Conservation (phyloP, 169 alveolate genomes). For the Plasmodium ovale region DNA sequence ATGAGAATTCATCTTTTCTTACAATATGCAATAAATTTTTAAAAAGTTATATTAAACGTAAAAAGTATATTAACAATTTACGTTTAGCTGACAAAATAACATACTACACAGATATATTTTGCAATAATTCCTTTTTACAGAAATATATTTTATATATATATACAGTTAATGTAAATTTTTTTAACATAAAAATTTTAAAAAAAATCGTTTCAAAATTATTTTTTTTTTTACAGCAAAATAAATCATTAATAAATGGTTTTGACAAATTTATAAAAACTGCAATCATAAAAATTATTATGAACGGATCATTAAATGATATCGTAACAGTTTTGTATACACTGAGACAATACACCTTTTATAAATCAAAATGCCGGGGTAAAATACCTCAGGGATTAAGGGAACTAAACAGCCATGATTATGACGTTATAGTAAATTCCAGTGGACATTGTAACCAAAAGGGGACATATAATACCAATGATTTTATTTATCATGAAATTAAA, state of each 20-base stretch:
- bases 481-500: neutral
- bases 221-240: conserved; percentile 23
- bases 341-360: conserved; percentile 48
- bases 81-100: conserved; percentile 54
- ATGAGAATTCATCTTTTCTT: conserved; percentile 19
- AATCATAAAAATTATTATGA: conserved; percentile 18
- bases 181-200: conserved; percentile 59
- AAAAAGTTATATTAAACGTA: conserved; percentile 28
- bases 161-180: conserved; percentile 22
- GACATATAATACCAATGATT: neutral
- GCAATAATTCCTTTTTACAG: conserved; percentile 42
- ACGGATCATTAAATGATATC: conserved; percentile 50
- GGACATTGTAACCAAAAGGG: neutral
- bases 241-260: conserved; percentile 49
- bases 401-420: neutral
- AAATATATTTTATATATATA: conserved; percentile 64
- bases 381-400: no score
- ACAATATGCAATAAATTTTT: conserved; percentile 9
- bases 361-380: neutral
- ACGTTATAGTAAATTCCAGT: neutral
- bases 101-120: conserved; percentile 66
- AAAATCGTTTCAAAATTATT: conserved; percentile 44
- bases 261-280: conserved; percentile 37
- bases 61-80: conserved; percentile 32
- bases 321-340: conserved; percentile 19